These are phyloP conservation scores for Hirsutella minnesotensis DNA, from an alignment of 2,329 filamentous ascomycete genomes.

Conservation along the genomic window DNA sequence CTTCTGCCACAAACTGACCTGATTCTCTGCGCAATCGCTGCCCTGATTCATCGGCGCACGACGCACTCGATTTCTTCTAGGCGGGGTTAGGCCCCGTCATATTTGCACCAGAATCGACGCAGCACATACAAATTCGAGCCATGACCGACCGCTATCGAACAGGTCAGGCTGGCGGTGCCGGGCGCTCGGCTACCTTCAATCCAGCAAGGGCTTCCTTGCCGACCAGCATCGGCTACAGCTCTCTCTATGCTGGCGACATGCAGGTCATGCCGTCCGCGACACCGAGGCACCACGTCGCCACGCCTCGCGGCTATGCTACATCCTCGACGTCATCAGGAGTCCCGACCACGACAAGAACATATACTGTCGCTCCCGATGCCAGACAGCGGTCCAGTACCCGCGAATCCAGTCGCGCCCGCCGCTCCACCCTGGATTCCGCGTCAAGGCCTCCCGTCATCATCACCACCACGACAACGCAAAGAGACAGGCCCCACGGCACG, in stretches of 20 bases:
- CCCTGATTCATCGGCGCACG: too few relatives aligned
- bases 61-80: not conserved
- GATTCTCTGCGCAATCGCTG: too few relatives aligned
- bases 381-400: slow-evolving; percentile 35
- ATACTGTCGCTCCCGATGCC: slow-evolving; percentile 43
- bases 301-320: slow-evolving; percentile 21
- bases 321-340: slow-evolving; percentile 16
- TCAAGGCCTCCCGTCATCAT: slow-evolving; percentile 43
- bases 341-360: slow-evolving; percentile 39
- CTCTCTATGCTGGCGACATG: slow-evolving; percentile 39
- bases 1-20: too few relatives aligned
- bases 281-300: slow-evolving; percentile 20
- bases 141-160: slow-evolving; percentile 38
- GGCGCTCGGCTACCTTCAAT: slow-evolving; percentile 32
- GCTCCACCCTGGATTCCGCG: slow-evolving; percentile 38
- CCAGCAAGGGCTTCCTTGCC: slow-evolving; percentile 44
- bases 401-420: slow-evolving; percentile 35
- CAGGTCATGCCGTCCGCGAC: slow-evolving; percentile 37
- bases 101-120: not conserved
- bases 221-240: slow-evolving; percentile 35
- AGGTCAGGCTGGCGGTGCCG: slow-evolving; percentile 21
- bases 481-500: slow-evolving; percentile 26
- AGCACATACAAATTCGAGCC: slow-evolving; percentile 3
- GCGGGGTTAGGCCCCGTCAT: not conserved
- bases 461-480: slow-evolving; percentile 37